Evolutionary conservation across 2,329 filamentous ascomycete genomes (phyloP), one percentile per base, ranked within the genome.

Genomic region (Colletotrichum incanum): DNA sequence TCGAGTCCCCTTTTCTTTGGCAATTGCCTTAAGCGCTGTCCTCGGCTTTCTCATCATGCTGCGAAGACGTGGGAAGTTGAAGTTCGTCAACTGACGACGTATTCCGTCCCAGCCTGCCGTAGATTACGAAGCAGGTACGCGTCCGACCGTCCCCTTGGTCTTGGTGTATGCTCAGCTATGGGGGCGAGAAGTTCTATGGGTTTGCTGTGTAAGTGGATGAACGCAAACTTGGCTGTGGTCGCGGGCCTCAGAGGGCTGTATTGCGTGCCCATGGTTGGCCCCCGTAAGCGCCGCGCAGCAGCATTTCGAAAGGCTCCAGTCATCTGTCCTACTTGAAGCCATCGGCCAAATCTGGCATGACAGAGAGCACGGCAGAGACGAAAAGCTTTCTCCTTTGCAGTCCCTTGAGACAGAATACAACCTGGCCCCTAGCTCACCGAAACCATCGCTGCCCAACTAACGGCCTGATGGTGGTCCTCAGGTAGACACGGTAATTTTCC

Each of bases 371-470:
- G 5, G n/a, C 47, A 66, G 47, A 34, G 14, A 45, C 7, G 23
- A 64, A 55, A 43, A 34, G 39, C 16, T 60, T 65, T 49, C 34
- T 41, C 28, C 31, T 55, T 8, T 54, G 26, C 23, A 6, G 28
- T 54, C 43, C 31, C 43, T 52, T 62, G 49, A 67, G n/a, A 39
- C 59, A 56, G n/a, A 62, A 26, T 31, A 34, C 58, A 50, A 54
- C 63, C 50, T 65, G 64, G 54, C 61, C 70, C 65, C 56, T 63
- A 49, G 56, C 61, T 68, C 56, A 65, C 18, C 56, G 59, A 60
- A 18, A 34, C 54, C 47, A 34, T 72, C 52, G 72, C 55, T 74
- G 72, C 72, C 72, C 70, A 65, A 74, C 61, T 12, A 26, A 28
- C 61, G 55, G 70, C 65, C 72, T 47, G 64, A 74, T 45, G 49